Evolutionary conservation across 192 early-diverging fungal genomes (phyloP).

Genomic region (Coemansia sp.): DNA sequence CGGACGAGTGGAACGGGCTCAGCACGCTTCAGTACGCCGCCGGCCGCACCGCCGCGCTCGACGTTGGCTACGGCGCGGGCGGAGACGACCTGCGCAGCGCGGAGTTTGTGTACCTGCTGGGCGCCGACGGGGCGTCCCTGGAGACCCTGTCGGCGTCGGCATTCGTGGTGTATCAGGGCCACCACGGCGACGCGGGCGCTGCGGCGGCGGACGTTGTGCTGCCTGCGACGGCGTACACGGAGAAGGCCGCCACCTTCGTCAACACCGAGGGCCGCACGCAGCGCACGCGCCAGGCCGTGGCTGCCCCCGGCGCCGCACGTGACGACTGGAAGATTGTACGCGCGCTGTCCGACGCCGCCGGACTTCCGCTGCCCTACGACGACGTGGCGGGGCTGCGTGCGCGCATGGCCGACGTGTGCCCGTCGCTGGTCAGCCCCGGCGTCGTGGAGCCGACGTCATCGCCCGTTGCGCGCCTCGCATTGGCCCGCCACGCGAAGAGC

Average conservation of each 20-base stretch:
- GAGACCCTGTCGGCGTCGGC: constrained; percentile 73
- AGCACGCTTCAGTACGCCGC: constrained; percentile 90
- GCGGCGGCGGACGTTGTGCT: constrained; percentile 94
- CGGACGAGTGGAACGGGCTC: constrained; percentile 85
- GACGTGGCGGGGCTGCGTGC: constrained; percentile 78
- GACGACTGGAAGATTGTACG: constrained; percentile 99
- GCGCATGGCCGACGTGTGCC: constrained; percentile 86
- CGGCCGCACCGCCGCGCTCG: constrained; percentile 82
- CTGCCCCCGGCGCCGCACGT: constrained; percentile 83
- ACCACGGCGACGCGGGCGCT: constrained; percentile 97
- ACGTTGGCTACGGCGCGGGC: constrained; percentile 70
- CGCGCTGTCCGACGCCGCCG: constrained; percentile 90
- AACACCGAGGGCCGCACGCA: constrained; percentile 98
- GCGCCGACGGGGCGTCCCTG: constrained; percentile 66
- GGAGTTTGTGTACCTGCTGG: constrained; percentile 89
- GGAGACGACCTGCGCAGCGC: background rate
- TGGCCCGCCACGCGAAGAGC: constrained; percentile 52
- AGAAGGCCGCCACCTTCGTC: constrained; percentile 93
- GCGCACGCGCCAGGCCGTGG: constrained; percentile 88
- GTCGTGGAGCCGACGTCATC: constrained; percentile 57
- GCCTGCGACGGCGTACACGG: constrained; percentile 94
- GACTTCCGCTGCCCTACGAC: constrained; percentile 86
- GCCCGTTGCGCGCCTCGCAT: constrained; percentile 60
- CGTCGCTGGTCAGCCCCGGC: constrained; percentile 77
- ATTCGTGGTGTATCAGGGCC: constrained; percentile 99